phyloP scores from a whole-genome alignment of 2,329 filamentous ascomycete species.

The Fusarium sterilihyphosum region DNA sequence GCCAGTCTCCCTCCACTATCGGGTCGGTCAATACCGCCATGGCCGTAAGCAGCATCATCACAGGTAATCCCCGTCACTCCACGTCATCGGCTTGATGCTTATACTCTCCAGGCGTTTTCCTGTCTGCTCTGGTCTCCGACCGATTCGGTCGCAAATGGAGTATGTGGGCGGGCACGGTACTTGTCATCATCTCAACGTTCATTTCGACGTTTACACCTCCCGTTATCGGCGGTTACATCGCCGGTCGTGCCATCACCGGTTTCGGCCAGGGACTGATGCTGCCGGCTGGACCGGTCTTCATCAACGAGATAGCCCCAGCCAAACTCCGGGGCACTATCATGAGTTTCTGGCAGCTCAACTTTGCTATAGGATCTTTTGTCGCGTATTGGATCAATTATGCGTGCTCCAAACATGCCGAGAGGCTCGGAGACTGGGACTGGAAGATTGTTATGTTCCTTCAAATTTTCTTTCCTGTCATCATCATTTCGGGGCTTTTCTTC shows the following conservation, averaged over 20 bases:
- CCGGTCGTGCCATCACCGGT: constrained; percentile 73
- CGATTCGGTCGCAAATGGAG: constrained; percentile 4
- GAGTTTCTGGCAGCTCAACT: constrained; percentile 73
- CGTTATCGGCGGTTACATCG: constrained; percentile 70
- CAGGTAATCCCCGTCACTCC: not conserved
- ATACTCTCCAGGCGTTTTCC: not conserved
- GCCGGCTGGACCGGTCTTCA: constrained; percentile 74
- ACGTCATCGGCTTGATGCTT: not conserved
- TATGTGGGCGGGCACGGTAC: not conserved
- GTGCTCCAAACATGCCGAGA: constrained; percentile 61
- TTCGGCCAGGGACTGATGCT: constrained; percentile 74
- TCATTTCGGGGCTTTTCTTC: constrained; percentile 70
- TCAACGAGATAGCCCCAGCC: constrained; percentile 71
- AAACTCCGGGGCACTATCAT: constrained; percentile 72
- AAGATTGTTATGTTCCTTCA: constrained; percentile 77
- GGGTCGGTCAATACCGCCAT: constrained; percentile 3
- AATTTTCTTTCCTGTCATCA: constrained; percentile 69
- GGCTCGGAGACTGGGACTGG: constrained; percentile 76
- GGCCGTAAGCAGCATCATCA: not conserved
- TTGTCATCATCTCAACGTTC: not conserved
- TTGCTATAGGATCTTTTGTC: constrained; percentile 66
- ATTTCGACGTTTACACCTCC: constrained; percentile 4
- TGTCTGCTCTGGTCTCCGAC: not conserved
- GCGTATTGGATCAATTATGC: constrained; percentile 67
- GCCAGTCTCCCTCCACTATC: not conserved